phyloP scores from a whole-genome alignment of 495 filamentous ascomycete genomes.

The Poronia punctata region DNA sequence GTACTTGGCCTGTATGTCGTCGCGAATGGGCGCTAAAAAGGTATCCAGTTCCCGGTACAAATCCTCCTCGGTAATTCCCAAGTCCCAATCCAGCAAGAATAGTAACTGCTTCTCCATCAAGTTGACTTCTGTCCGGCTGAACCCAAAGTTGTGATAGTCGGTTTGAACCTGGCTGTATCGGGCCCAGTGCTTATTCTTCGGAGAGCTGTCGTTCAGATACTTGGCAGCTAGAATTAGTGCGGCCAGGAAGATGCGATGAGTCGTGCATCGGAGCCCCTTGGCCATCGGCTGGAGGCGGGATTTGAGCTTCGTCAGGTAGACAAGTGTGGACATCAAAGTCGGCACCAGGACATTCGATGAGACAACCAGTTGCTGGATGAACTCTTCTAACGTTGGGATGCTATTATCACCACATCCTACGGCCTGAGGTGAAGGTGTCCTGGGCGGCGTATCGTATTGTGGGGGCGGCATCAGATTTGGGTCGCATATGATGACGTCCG shows the following conservation, averaged over 20 bases:
- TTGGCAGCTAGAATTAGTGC: slow-evolving; percentile 89
- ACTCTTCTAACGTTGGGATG: slow-evolving; percentile 75
- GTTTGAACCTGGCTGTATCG: slow-evolving; percentile 67
- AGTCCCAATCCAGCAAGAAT: slow-evolving; percentile 88
- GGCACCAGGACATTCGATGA: slow-evolving; percentile 95
- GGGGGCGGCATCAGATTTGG: slow-evolving; percentile 38
- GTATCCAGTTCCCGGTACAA: slow-evolving; percentile 80
- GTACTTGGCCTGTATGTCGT: slow-evolving; percentile 32
- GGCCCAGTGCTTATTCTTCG: slow-evolving; percentile 99
- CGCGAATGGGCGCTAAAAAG: slow-evolving; percentile 79
- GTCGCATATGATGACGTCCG: slow-evolving; percentile 88
- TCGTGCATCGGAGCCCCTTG: slow-evolving; percentile 95
- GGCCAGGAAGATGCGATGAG: slow-evolving; percentile 95
- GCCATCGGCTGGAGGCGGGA: slow-evolving; percentile 83
- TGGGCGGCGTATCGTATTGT: slow-evolving; percentile 61
- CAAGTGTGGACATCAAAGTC: slow-evolving; percentile 91
- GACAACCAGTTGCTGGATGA: slow-evolving; percentile 84
- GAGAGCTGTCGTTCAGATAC: slow-evolving; percentile 95
- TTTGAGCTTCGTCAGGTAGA: slow-evolving; percentile 83
- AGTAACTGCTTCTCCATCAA: slow-evolving; percentile 98
- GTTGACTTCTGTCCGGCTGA: slow-evolving; percentile 91
- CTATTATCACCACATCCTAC: slow-evolving; percentile 31
- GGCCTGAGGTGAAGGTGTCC: slow-evolving; percentile 56
- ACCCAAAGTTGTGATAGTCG: slow-evolving; percentile 75
- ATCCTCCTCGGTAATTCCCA: slow-evolving; percentile 75